phyloP scores from a whole-genome alignment of 305 asterid species.

The Lippia alba region DNA sequence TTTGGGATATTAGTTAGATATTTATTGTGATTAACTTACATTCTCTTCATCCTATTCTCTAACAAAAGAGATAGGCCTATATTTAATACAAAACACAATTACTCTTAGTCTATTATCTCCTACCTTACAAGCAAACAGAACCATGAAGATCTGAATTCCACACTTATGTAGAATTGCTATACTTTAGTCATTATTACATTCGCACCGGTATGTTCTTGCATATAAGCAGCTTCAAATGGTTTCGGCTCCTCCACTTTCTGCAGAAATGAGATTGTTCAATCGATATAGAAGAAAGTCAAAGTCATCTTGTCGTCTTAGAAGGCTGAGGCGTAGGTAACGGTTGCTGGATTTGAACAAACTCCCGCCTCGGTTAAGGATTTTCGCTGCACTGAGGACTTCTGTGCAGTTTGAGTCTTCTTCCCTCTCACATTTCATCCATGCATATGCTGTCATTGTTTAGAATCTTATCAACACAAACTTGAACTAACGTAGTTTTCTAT shows the following conservation, averaged over 20 bases:
- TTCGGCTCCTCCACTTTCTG: conserved; percentile 9
- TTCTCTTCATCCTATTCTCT: no score
- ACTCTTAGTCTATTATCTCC: no score
- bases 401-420: conserved; percentile 49
- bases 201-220: not conserved
- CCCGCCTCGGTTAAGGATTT: conserved; percentile 42
- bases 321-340: conserved; percentile 45
- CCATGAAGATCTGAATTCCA: no score
- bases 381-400: conserved; percentile 37
- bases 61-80: no score
- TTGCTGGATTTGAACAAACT: conserved; percentile 20
- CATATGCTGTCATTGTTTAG: conserved; percentile 47
- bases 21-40: no score
- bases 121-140: no score
- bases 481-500: not conserved
- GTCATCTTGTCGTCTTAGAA: conserved; percentile 41
- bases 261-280: conserved; percentile 29
- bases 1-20: not conserved
- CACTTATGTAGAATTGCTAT: no score
- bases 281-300: conserved; percentile 38
- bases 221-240: conserved; percentile 7
- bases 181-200: no score
- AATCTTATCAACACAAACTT: not conserved
- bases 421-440: conserved; percentile 59
- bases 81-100: no score